Evolutionary conservation across 352 stramenopile species (phyloP).

Genomic region (Pythium phragmitis): DNA sequence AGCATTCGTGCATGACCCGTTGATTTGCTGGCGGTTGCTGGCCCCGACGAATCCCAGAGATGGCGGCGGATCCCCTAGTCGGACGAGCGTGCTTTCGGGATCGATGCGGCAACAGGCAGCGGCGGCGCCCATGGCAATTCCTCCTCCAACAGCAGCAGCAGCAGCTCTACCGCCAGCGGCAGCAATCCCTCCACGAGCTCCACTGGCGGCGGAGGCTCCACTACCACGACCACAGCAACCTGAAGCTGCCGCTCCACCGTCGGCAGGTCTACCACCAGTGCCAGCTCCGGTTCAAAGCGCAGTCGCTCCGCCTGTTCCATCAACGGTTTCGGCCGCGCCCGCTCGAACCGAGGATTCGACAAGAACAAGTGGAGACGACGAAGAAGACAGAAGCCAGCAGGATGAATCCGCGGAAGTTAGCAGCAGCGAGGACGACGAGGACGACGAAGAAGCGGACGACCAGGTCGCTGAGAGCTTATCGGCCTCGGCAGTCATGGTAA

Average conservation of each 20-base stretch:
- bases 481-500: slow-evolving; percentile 30
- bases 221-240: not conserved
- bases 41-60: slow-evolving; percentile 34
- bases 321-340: not conserved
- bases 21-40: slow-evolving; percentile 98
- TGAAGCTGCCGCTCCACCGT: too few species aligned
- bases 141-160: not conserved
- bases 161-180: not conserved
- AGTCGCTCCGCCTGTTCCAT: slow-evolving; percentile 1
- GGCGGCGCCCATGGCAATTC: not conserved
- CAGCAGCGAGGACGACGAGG: slow-evolving; percentile 26
- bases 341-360: not conserved
- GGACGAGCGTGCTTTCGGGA: slow-evolving; percentile 12
- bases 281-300: not conserved
- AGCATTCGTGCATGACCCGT: slow-evolving; percentile 99
- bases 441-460: not conserved
- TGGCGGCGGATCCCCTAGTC: slow-evolving; percentile 9
- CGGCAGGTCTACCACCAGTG: not conserved
- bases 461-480: slow-evolving; percentile 30
- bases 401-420: slow-evolving; percentile 28
- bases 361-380: slow-evolving; percentile 2
- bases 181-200: too few species aligned
- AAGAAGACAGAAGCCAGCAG: slow-evolving; percentile 31
- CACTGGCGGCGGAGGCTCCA: too few species aligned
- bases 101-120: slow-evolving; percentile 3